Evolutionary conservation across 768 basidiomycete genomes (phyloP), one percentile per base, ranked within the genome.

Genomic region (Psilocybe cyanescens): DNA sequence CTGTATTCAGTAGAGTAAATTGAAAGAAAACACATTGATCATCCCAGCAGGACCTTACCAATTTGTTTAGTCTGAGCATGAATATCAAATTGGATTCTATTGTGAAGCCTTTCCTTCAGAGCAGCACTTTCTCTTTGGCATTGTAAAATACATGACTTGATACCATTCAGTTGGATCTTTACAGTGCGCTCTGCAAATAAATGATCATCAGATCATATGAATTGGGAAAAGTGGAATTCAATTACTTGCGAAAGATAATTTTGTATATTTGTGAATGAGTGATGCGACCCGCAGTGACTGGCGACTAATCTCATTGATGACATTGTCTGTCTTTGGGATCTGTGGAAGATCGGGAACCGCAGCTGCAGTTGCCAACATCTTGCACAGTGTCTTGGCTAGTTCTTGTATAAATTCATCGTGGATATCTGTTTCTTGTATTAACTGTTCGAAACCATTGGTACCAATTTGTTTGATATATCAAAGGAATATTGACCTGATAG

Each of bases 221-320:
- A 24, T 24, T 24, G 24, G 24, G 24, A 24, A 24, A 24, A 24
- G 24, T 24, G 24, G 24, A 24, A 24, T 24, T 24, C 24, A 24
- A 24, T 24, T 24, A 24, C 24, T 24, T 1, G 24, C 24, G 1
- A 24, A 24, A 24, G 24, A 24, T 24, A 24, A 24, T 24, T 24
- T 39, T 1, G 53, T 48, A 51, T 61, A 56, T 39, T 61, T 47
- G n/a, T 56, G 55, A 57, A 61, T 56, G 24, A 57, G 55, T 2
- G 37, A 44, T 9, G 60, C 55, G 4, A 51, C 41, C 28, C 37
- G 28, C 29, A 61, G 60, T 3, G 60, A 57, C 39, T 37, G 55
- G n/a, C 55, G 55, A 30, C 50, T 45, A n/a, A 57, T 61, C 28
- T 61, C 60, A 7, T 56, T n/a, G 8, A 61, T 57, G n/a, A 61